Conservation (phyloP, 2,329 filamentous ascomycete genomes). For the Fusarium gaditjirri region DNA sequence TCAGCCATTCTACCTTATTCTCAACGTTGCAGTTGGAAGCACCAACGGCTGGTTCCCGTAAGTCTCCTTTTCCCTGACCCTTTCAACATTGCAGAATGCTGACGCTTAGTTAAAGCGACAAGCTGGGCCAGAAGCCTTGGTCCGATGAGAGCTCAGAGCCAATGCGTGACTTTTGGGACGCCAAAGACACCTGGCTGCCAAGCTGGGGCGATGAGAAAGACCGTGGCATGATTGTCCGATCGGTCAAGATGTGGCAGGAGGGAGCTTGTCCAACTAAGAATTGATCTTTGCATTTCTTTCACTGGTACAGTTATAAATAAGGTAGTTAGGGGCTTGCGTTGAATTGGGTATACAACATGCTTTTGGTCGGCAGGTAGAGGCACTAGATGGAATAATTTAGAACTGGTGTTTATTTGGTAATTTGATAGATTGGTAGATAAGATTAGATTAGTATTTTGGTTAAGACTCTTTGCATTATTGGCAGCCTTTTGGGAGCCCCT, state of each 20-base stretch:
- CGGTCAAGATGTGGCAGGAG: conserved; percentile 57
- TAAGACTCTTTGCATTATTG: too few relatives aligned
- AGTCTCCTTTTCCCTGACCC: not conserved
- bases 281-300: too few relatives aligned
- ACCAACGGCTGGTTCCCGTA: conserved; percentile 59
- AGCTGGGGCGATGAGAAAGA: conserved; percentile 48
- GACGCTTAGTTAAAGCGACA: conserved; percentile 44
- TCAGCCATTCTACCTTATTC: conserved; percentile 59
- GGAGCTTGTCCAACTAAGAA: conserved; percentile 33
- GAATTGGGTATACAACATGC: too few relatives aligned
- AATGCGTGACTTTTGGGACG: conserved; percentile 55
- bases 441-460: too few relatives aligned
- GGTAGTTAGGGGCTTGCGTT: too few relatives aligned
- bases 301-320: too few relatives aligned
- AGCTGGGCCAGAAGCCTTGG: conserved; percentile 57
- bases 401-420: too few relatives aligned
- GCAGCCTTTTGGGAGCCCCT: too few relatives aligned
- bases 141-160: conserved; percentile 52
- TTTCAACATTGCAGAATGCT: too few relatives aligned
- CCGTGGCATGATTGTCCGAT: conserved; percentile 56
- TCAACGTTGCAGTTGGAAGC: conserved; percentile 61
- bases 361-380: too few relatives aligned
- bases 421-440: too few relatives aligned
- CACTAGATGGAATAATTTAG: too few relatives aligned
- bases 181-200: conserved; percentile 52